Base-by-base conservation (phyloP, 208 protist genomes). In the Acanthamoeba divionensis region DNA sequence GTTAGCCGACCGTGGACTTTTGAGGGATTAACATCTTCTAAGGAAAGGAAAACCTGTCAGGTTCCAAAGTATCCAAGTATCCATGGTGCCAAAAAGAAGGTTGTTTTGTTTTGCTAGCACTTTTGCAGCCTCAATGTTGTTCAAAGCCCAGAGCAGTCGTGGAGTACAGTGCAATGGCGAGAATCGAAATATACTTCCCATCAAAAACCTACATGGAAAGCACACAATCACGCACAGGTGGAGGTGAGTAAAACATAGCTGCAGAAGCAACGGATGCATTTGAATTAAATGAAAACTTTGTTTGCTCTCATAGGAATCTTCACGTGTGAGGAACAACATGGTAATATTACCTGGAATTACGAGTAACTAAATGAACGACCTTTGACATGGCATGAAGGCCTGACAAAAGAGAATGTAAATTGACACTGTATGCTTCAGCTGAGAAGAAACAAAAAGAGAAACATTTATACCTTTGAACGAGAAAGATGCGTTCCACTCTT, bases 61-160 rank as follows among this genome's bases (percentile, higher is more conserved):
- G 10, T 93, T 93, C 89, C 88, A 93, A 3, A 93, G 10, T 5
- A 93, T 38, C 92, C 92, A 93, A 21, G 89, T 92, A 26, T 92
- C 90, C 18, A 90, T 91, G 1, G 92, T 93, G 55, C 92, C 92
- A 63, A 93, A 93, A 13, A 91, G 38, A 38, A 93, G 83, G 18
- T 90, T 50, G 18, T 73, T 45, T 21, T 91, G 77, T 57, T 54
- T 80, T 3, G 85, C 89, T 0, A 85, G 62, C 29, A 80, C 41
- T 6, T 85, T 55, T 24, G 92, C 88, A 26, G 89, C 83, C 2
- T 63, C 47, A 21, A 79, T 0, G 44, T 93, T 93, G 15, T 90
- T 52, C 6, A 93, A 62, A 13, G 88, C 77, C 91, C 91, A 93
- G 15, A 88, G 54, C 12, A 88, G 21, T 7, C 80, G 55, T 21